These are phyloP conservation scores for Sparassis latifolia DNA, from an alignment of 1,284 basidiomycete species.

Conservation along the genomic window DNA sequence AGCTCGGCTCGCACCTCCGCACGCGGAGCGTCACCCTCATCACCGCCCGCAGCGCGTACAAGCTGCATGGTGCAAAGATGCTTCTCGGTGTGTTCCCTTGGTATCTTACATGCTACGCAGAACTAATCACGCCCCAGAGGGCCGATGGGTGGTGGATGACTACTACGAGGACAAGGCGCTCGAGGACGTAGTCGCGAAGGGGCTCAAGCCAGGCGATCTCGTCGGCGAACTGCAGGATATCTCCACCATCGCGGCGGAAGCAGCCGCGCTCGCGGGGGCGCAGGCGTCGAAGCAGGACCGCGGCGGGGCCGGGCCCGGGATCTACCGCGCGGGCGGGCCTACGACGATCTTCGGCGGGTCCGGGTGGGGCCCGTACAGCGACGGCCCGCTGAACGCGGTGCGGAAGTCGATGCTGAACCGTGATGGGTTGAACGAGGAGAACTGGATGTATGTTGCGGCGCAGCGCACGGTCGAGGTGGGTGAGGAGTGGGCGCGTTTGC, in stretches of 20 bases:
- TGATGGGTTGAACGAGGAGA: slow-evolving; percentile 75
- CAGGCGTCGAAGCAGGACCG: slow-evolving; percentile 29
- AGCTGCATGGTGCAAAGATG: slow-evolving; percentile 89
- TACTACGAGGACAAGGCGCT: slow-evolving; percentile 86
- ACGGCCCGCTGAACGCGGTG: slow-evolving; percentile 74
- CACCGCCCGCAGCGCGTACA: slow-evolving; percentile 89
- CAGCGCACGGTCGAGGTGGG: slow-evolving; percentile 57
- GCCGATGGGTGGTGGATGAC: slow-evolving; percentile 88
- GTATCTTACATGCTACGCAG: neutral
- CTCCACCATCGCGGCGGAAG: slow-evolving; percentile 37
- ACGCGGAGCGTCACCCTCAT: slow-evolving; percentile 92
- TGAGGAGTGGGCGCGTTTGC: slow-evolving; percentile 53
- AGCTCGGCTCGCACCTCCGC: slow-evolving; percentile 83
- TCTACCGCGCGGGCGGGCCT: slow-evolving; percentile 80
- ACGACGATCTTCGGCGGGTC: slow-evolving; percentile 82
- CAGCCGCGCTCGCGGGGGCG: slow-evolving; percentile 34
- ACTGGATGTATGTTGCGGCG: slow-evolving; percentile 85
- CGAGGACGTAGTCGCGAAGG: slow-evolving; percentile 63
- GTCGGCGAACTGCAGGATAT: slow-evolving; percentile 81
- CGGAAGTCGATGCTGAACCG: slow-evolving; percentile 63
- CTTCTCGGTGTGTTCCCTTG: slow-evolving; percentile 60
- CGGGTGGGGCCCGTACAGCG: slow-evolving; percentile 81
- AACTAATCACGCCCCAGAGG: slow-evolving; percentile 45
- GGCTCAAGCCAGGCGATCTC: slow-evolving; percentile 66
- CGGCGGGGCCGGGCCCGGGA: slow-evolving; percentile 40